Evolutionary conservation across 2,329 filamentous ascomycete species (phyloP).

Genomic region (Aspergillus bombycis): DNA sequence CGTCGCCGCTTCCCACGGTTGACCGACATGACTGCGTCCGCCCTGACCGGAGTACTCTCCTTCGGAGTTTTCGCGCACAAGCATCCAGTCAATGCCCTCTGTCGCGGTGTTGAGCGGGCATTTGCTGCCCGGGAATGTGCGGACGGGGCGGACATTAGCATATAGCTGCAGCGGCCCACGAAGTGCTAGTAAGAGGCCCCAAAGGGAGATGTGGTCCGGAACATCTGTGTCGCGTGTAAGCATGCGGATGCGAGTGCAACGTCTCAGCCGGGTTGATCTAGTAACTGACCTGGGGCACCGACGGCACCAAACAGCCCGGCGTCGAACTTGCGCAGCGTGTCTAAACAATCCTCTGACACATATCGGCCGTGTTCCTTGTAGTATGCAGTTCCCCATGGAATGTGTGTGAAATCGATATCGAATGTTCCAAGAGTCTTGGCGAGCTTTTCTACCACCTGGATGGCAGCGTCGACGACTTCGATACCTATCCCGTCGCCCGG

Average conservation of each 20-base stretch:
- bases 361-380: constrained; percentile 58
- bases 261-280: not conserved
- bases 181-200: constrained; percentile 59
- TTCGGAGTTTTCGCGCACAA: constrained; percentile 59
- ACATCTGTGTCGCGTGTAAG: constrained; percentile 44
- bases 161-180: constrained; percentile 60
- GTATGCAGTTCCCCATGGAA: constrained; percentile 41
- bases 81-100: constrained; percentile 59
- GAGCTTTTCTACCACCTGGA: constrained; percentile 51
- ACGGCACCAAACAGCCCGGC: constrained; percentile 64
- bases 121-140: constrained; percentile 52
- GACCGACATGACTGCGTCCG: constrained; percentile 54
- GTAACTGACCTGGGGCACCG: constrained; percentile 54
- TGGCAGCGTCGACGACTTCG: constrained; percentile 63
- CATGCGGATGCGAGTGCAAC: not conserved
- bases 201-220: constrained; percentile 60
- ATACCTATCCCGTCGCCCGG: constrained; percentile 66
- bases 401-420: constrained; percentile 54
- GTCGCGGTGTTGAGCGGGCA: constrained; percentile 53
- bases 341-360: constrained; percentile 55
- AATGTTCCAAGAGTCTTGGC: constrained; percentile 49
- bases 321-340: constrained; percentile 55
- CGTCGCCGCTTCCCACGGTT: constrained; percentile 56
- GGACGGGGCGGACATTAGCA: constrained; percentile 60
- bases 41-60: constrained; percentile 61